Evolutionary conservation across 768 basidiomycete genomes (phyloP).

Genomic region (Agaricus subrufescens): DNA sequence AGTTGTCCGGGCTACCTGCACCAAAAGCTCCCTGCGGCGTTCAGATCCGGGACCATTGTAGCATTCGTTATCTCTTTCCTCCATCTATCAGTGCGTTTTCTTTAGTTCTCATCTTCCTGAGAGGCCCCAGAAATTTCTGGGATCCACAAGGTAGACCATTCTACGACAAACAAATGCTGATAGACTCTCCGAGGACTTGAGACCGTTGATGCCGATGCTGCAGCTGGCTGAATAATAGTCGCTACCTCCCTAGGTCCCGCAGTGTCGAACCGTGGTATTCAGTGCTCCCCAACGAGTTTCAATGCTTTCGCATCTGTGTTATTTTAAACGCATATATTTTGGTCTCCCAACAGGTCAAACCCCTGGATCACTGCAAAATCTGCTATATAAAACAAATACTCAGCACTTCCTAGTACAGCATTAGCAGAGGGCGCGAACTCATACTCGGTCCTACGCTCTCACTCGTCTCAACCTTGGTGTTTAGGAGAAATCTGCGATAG

Average conservation of each 20-base stretch:
- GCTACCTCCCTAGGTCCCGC: slow-evolving; percentile 8
- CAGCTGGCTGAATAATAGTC: slow-evolving; percentile 11
- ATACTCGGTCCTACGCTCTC: too few species aligned
- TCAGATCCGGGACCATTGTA: too few species aligned
- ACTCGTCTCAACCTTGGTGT: neutral
- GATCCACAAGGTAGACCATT: slow-evolving; percentile 9
- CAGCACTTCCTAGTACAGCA: neutral
- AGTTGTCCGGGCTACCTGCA: too few species aligned
- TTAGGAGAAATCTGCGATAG: neutral
- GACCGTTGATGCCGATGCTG: slow-evolving; percentile 11
- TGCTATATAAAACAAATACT: slow-evolving; percentile 5
- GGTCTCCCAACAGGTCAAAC: slow-evolving; percentile 8
- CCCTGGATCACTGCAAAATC: slow-evolving; percentile 7
- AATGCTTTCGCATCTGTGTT: neutral
- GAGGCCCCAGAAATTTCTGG: neutral
- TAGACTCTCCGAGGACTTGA: slow-evolving; percentile 12
- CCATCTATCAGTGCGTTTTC: slow-evolving; percentile 6
- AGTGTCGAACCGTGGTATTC: slow-evolving; percentile 8
- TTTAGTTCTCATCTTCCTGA: slow-evolving; percentile 1
- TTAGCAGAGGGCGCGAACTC: too few species aligned
- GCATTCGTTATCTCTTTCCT: slow-evolving; percentile 4
- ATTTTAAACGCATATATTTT: neutral
- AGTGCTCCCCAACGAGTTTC: slow-evolving; percentile 9
- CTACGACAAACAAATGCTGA: neutral
- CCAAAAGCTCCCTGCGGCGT: too few species aligned